Conservation (phyloP, 495 filamentous ascomycete species). For the Penicillium steckii region DNA sequence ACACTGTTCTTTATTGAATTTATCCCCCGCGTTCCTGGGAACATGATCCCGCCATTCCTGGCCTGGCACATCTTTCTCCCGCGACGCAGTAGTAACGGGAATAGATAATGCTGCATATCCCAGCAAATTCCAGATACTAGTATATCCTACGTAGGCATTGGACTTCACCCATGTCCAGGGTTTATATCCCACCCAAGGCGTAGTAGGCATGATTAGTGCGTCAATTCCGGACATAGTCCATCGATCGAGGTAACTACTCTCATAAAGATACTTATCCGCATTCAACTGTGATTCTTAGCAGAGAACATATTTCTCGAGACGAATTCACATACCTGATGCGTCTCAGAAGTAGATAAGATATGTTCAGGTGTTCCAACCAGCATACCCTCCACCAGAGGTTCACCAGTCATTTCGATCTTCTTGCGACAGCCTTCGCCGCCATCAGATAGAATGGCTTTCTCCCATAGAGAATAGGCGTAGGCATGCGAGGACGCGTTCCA, state of each 20-base stretch:
- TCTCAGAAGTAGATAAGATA: slow-evolving; percentile 27
- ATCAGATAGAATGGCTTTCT: slow-evolving; percentile 57
- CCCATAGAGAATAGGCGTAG: slow-evolving; percentile 37
- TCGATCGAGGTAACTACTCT: slow-evolving; percentile 36
- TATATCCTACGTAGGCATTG: slow-evolving; percentile 61
- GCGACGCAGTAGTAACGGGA: slow-evolving; percentile 45
- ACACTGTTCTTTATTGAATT: slow-evolving; percentile 47
- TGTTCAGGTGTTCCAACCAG: slow-evolving; percentile 36
- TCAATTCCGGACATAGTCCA: slow-evolving; percentile 62
- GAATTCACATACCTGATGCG: slow-evolving; percentile 17
- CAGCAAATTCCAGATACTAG: slow-evolving; percentile 65
- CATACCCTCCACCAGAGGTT: slow-evolving; percentile 56
- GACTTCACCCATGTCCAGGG: slow-evolving; percentile 50
- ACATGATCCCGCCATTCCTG: slow-evolving; percentile 33
- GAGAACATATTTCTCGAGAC: too few relatives aligned
- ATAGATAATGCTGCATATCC: slow-evolving; percentile 62
- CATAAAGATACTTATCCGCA: slow-evolving; percentile 33
- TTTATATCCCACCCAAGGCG: slow-evolving; percentile 52
- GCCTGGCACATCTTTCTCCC: slow-evolving; percentile 22
- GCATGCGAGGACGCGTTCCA: slow-evolving; percentile 37
- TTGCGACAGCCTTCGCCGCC: slow-evolving; percentile 52
- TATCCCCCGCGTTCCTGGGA: slow-evolving; percentile 40
- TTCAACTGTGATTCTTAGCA: slow-evolving; percentile 23
- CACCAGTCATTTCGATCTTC: slow-evolving; percentile 51
- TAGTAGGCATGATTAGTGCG: slow-evolving; percentile 61